phyloP scores from a whole-genome alignment of 306 rosid genomes.

The Potentilla sterilis region DNA sequence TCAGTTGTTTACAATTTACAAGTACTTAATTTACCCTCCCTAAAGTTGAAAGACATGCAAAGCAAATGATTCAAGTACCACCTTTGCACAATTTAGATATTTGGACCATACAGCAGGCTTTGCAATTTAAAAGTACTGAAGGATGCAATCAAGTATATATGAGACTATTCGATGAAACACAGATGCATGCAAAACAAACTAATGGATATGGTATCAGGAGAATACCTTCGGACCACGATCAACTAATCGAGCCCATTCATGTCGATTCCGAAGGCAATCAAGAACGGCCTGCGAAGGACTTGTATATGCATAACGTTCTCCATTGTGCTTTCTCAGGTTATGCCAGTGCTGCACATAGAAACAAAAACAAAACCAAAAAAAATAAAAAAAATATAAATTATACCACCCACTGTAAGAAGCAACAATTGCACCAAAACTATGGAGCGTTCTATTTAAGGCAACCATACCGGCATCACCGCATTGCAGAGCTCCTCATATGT shows the following conservation, averaged over 20 bases:
- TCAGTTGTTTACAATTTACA: neutral
- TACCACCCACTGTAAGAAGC: conserved; percentile 9
- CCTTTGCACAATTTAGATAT: neutral
- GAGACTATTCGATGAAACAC: neutral
- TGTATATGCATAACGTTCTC: conserved; percentile 95
- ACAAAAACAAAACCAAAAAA: conserved; percentile 2
- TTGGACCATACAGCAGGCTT: neutral
- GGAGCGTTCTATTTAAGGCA: conserved; percentile 4
- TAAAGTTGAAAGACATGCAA: neutral
- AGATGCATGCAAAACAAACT: neutral
- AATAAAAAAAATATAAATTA: neutral
- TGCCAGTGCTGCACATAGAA: conserved; percentile 80
- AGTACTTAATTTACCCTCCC: neutral
- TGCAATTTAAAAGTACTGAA: neutral
- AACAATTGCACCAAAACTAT: conserved; percentile 16
- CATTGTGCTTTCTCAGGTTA: conserved; percentile 94
- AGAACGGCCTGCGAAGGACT: conserved; percentile 98
- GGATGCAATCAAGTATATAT: neutral
- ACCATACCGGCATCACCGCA: conserved; percentile 87
- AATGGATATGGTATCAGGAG: conserved; percentile 9
- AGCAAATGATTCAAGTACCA: neutral
- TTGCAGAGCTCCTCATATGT: conserved; percentile 88
- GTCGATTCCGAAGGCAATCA: conserved; percentile 91
- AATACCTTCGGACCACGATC: conserved; percentile 98
- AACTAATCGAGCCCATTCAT: conserved; percentile 94